phyloP scores from a whole-genome alignment of 2,329 filamentous ascomycete species.

The Leptosphaerulina australis region DNA sequence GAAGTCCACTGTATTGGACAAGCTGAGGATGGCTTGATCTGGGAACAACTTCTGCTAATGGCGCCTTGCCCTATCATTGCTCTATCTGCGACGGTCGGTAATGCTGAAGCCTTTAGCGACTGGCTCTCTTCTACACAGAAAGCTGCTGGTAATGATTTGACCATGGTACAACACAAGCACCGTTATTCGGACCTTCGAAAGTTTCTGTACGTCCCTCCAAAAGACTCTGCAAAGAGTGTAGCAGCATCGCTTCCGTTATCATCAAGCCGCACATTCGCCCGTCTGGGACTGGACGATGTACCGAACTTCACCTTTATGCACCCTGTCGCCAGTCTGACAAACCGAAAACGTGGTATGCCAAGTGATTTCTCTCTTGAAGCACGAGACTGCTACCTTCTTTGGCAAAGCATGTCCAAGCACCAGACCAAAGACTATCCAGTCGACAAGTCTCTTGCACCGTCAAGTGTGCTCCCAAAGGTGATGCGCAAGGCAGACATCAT shows the following conservation, averaged over 20 bases:
- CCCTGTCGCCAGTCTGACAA: conserved; percentile 67
- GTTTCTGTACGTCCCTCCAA: conserved; percentile 65
- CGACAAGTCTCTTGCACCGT: conserved; percentile 57
- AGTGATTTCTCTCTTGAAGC: conserved; percentile 73
- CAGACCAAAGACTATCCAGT: conserved; percentile 61
- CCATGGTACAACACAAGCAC: conserved; percentile 70
- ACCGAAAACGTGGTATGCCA: conserved; percentile 67
- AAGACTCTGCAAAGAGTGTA: conserved; percentile 46
- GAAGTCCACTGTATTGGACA: conserved; percentile 83
- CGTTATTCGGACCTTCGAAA: conserved; percentile 81
- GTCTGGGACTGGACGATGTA: conserved; percentile 57
- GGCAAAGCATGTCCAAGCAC: conserved; percentile 66
- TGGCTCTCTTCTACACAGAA: conserved; percentile 72
- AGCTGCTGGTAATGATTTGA: conserved; percentile 66
- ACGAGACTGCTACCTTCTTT: conserved; percentile 71
- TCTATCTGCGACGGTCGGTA: conserved; percentile 79
- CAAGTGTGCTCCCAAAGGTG: conserved; percentile 57
- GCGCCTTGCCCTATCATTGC: conserved; percentile 79
- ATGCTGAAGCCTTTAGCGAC: conserved; percentile 70
- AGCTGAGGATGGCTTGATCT: conserved; percentile 75
- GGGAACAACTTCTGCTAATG: conserved; percentile 77
- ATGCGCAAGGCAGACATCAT: conserved; percentile 70
- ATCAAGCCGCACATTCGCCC: conserved; percentile 40
- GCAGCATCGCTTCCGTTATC: conserved; percentile 59
- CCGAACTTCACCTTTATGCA: conserved; percentile 66